Percentiles rank a stretch among this genome's conserved stretches.
These are phyloP conservation scores for Mucor irregularis DNA, from an alignment of 371 early-diverging fungal genomes.

Conservation along the genomic window DNA sequence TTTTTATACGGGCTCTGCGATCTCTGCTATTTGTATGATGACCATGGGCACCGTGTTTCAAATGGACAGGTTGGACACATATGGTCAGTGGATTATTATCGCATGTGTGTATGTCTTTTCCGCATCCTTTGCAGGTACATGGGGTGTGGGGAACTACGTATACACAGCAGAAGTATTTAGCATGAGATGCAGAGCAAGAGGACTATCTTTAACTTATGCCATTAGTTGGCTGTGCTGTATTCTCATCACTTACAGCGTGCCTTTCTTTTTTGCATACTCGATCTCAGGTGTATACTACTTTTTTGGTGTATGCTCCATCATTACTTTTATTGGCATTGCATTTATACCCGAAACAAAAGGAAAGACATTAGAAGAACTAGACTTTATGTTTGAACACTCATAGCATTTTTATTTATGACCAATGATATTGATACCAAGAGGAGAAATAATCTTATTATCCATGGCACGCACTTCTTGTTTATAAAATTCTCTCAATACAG, in stretches of 20 bases:
- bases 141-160: constrained; percentile 44
- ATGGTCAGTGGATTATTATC: constrained; percentile 34
- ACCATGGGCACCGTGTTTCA: constrained; percentile 39
- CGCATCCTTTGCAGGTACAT: constrained; percentile 56
- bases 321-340: constrained; percentile 40
- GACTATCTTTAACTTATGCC: constrained; percentile 50
- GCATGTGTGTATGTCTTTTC: constrained; percentile 43
- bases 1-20: constrained; percentile 32
- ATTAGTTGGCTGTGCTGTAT: constrained; percentile 65
- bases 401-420: constrained; percentile 8
- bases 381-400: constrained; percentile 17
- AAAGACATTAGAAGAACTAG: constrained; percentile 55
- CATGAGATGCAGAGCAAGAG: constrained; percentile 44
- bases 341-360: constrained; percentile 57
- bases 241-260: constrained; percentile 39
- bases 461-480: constrained; percentile 25
- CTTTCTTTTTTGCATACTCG: constrained; percentile 52
- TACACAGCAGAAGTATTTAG: constrained; percentile 76
- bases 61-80: constrained; percentile 13
- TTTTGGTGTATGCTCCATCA: constrained; percentile 46
- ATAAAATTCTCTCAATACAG: constrained; percentile 12
- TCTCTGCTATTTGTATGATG: constrained; percentile 41
- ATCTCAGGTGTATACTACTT: constrained; percentile 55
- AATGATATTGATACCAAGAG: constrained; percentile 17
- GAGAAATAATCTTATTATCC: background rate